Conservation (phyloP, 805 yeast genomes). For the Yamadazyma kitorensis region DNA sequence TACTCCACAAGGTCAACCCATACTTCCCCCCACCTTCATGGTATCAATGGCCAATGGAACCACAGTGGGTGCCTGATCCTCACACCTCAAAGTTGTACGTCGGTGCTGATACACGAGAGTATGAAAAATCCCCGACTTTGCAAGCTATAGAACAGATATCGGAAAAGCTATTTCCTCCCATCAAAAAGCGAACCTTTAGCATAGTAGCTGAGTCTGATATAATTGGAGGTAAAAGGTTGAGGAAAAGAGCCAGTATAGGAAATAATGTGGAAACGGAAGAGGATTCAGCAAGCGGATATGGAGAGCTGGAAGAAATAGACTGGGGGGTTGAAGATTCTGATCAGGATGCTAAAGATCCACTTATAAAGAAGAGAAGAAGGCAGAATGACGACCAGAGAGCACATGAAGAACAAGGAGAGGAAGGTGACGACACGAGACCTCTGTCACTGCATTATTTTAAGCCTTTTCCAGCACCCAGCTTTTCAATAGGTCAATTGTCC, state of each 20-base stretch:
- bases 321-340: background rate
- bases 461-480: no score
- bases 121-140: background rate
- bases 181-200: no score
- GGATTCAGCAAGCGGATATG: no score
- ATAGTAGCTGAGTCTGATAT: background rate
- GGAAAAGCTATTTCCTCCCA: no score
- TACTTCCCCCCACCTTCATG: constrained; percentile 40
- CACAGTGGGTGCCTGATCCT: constrained; percentile 6
- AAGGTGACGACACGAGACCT: no score
- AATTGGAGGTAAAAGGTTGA: background rate
- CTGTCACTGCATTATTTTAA: no score
- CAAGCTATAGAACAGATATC: background rate
- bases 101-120: background rate
- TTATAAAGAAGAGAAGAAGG: no score
- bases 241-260: background rate
- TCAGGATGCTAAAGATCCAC: background rate
- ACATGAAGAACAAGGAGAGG: no score
- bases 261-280: no score
- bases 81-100: background rate
- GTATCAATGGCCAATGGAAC: constrained; percentile 59
- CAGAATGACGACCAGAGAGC: no score
- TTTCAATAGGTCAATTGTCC: no score
- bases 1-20: constrained; percentile 39
- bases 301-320: no score